phyloP scores from a whole-genome alignment of 176 grass and related monocot genomes.

The Lolium perenne region DNA sequence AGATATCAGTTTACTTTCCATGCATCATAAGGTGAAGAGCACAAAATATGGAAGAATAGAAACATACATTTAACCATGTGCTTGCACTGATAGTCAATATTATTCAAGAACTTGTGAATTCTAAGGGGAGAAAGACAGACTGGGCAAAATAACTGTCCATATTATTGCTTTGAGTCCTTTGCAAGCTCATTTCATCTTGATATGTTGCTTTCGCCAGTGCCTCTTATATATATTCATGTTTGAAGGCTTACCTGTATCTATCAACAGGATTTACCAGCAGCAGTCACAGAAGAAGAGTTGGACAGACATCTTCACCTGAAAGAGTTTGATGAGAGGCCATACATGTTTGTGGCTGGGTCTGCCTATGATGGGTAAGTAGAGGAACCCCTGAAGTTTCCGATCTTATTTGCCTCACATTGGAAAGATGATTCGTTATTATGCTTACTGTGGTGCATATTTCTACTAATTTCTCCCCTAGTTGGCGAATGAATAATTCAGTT shows the following conservation, averaged over 20 bases:
- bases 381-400: background rate
- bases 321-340: conserved; percentile 80
- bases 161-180: conserved; percentile 16
- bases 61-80: background rate
- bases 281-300: conserved; percentile 76
- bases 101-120: background rate
- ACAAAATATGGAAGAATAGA: background rate
- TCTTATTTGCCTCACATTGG: conserved; percentile 34
- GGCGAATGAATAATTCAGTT: background rate
- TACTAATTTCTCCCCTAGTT: background rate
- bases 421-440: background rate
- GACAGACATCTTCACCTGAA: conserved; percentile 86
- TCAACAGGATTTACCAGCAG: conserved; percentile 83
- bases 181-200: conserved; percentile 7
- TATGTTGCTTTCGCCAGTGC: conserved; percentile 5
- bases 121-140: background rate
- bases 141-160: background rate
- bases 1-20: background rate
- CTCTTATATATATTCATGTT: conserved; percentile 36
- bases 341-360: conserved; percentile 82
- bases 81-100: background rate
- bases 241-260: conserved; percentile 10
- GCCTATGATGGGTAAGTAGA: conserved; percentile 88
- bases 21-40: conserved; percentile 15
- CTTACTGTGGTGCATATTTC: conserved; percentile 17